phyloP scores from a whole-genome alignment of 2,329 filamentous ascomycete genomes.

The Aspergillus sp. region DNA sequence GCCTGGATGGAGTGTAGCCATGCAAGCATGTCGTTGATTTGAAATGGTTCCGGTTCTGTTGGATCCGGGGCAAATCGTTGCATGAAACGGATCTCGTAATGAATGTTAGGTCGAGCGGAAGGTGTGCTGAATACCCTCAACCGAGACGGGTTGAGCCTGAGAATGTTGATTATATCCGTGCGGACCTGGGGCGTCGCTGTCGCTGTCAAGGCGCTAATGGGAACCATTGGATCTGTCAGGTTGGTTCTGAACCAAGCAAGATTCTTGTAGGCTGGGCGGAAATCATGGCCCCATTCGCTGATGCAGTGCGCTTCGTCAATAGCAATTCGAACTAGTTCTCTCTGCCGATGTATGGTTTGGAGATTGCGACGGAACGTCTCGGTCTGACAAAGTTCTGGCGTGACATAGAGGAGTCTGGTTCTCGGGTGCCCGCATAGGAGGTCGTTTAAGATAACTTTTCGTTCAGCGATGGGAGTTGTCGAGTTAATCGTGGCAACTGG shows the following conservation, averaged over 20 bases:
- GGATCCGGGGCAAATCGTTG: conserved; percentile 36
- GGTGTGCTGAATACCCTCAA: conserved; percentile 81
- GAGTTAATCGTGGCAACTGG: conserved; percentile 86
- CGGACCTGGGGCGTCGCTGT: conserved; percentile 83
- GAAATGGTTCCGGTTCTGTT: conserved; percentile 57
- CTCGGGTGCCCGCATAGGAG: conserved; percentile 85
- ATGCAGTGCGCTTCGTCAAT: conserved; percentile 97
- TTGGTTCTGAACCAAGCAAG: conserved; percentile 79
- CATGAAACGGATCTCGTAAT: conserved; percentile 80
- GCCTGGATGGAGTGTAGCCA: conserved; percentile 78
- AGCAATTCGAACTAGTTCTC: conserved; percentile 83
- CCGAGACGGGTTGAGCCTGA: conserved; percentile 68
- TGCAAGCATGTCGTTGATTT: conserved; percentile 74
- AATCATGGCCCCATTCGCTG: conserved; percentile 97
- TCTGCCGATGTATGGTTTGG: conserved; percentile 74
- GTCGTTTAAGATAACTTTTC: conserved; percentile 73
- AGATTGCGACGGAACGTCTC: conserved; percentile 77
- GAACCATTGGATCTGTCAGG: conserved; percentile 73
- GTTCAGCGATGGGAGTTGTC: conserved; percentile 69
- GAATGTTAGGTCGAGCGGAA: conserved; percentile 81
- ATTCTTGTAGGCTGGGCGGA: conserved; percentile 87
- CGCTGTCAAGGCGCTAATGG: conserved; percentile 90
- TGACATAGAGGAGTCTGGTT: conserved; percentile 87
- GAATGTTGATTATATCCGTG: conserved; percentile 77
- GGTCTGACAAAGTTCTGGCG: conserved; percentile 82